Evolutionary conservation across 1,284 basidiomycete genomes (phyloP).

Genomic region (Pseudozyma tsukubaensis): DNA sequence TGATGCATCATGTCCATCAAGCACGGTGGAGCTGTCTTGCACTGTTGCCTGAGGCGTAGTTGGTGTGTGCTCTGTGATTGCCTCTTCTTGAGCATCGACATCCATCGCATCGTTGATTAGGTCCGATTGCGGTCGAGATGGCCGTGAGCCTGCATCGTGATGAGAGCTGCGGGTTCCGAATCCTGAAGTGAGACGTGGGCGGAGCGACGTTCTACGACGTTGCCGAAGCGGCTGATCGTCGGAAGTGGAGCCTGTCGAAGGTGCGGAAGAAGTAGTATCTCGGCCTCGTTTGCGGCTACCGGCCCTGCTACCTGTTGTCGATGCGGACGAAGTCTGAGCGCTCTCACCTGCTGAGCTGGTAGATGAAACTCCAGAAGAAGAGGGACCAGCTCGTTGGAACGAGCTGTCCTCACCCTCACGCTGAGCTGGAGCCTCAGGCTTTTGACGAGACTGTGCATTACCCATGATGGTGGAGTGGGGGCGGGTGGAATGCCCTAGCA

Average conservation of each 20-base stretch:
- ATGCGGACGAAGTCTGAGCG: not conserved
- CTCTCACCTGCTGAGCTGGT: too few relatives aligned
- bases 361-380: slow-evolving; percentile 4
- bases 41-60: not conserved
- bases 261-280: slow-evolving; percentile 3
- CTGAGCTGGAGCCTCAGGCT: slow-evolving; percentile 15
- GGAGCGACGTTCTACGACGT: slow-evolving; percentile 13
- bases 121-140: not conserved
- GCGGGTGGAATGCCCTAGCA: too few relatives aligned
- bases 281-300: slow-evolving; percentile 28
- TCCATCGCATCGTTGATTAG: slow-evolving; percentile 14
- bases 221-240: slow-evolving; percentile 6
- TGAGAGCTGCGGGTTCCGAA: not conserved
- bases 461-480: slow-evolving; percentile 15
- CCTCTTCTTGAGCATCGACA: slow-evolving; percentile 4
- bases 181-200: not conserved
- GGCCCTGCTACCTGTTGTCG: not conserved
- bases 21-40: too few relatives aligned
- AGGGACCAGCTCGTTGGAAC: not conserved
- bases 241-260: not conserved
- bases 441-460: slow-evolving; percentile 30
- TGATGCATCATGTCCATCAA: too few relatives aligned
- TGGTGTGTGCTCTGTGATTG: not conserved
- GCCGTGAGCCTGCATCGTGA: not conserved
- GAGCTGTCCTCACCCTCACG: not conserved